Percentiles rank a stretch among this genome's conserved stretches.
phyloP scores from a whole-genome alignment of 305 asterid species.

The Fraxinus xanthoxyloides region DNA sequence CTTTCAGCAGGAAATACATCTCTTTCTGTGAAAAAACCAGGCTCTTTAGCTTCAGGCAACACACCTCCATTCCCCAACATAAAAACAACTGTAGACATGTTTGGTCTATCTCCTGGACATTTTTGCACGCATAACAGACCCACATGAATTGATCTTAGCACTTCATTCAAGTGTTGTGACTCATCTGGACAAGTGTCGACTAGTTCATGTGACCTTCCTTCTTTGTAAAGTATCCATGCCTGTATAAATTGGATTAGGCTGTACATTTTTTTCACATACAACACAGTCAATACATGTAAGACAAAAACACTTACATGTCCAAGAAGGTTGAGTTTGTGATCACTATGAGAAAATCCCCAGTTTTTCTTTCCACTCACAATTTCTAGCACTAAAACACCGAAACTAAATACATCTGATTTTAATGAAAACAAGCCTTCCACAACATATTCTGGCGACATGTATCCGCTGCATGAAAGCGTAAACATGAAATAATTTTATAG shows the following conservation, averaged over 20 bases:
- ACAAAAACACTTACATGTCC: not conserved
- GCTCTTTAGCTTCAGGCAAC: not conserved
- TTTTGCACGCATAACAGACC: not conserved
- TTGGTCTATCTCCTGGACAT: not conserved
- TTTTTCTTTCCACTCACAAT: not conserved
- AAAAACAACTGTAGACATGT: not conserved
- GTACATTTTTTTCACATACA: not conserved
- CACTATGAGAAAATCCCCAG: not conserved
- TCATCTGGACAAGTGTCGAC: not conserved
- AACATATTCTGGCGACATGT: not conserved
- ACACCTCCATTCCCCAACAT: not conserved
- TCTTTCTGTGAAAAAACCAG: not conserved
- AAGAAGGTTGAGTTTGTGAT: not conserved
- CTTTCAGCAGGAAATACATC: not conserved
- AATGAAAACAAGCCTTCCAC: not conserved
- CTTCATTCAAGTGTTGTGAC: not conserved
- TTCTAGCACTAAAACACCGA: not conserved
- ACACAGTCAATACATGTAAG: too few species aligned
- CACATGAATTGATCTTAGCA: not conserved
- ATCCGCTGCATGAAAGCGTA: not conserved
- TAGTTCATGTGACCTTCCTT: not conserved
- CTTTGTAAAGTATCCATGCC: not conserved
- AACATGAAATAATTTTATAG: not conserved
- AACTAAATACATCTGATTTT: not conserved
- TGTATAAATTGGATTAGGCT: not conserved